Evolutionary conservation across 805 yeast genomes (phyloP), one percentile per base, ranked within the genome.

Genomic region (Kuraishia hungarica): DNA sequence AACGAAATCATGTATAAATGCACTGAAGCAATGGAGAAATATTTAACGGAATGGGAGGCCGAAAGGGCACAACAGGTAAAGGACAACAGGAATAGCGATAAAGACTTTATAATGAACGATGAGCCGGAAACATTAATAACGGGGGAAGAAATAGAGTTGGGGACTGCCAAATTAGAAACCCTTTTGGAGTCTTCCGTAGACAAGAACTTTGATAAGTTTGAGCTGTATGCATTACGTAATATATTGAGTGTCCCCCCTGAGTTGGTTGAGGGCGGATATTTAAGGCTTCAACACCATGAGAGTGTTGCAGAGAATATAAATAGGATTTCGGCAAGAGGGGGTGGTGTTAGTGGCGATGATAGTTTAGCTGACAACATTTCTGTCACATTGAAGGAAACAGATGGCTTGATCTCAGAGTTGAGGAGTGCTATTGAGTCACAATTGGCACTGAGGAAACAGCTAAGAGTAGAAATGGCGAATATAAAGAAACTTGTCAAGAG

Each of bases 1-100:
- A 91, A 91, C 64, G 90, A 84, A 53, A 81, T 89, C 26, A 79
- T 90, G 83, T 87, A 87, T 70, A 84, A 86, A 61, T 87, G 96
- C 64, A 84, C 92, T 0, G 81, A 80, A 51, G 96, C 89, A 1
- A 78, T 92, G 70, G 96, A 89, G 65, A 76, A 76, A 29, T 86
- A 84, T 59, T 69, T 92, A 24, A 61, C 59, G 11, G 72, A 73
- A 48, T 63, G 76, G 48, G 66, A 61, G 2, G 62, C 56, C 11
- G 66, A 64, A 24, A 62, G 62, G 54, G 26, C 21, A 2, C 24
- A 46, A 2, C 15, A 54, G 26, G 22, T 21, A 17, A 48, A 46
- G 29, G 47, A 51, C 5, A 54, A 52, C 39, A 21, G 21, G 11
- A 19, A 51, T 22, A 51, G 21, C 21, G 50, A 52, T 5, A 51